A percentile compares a stretch with the other conserved stretches of the same genome.
Conservation (phyloP, 176 grass and related monocot species). For the Aegilops sharonensis region DNA sequence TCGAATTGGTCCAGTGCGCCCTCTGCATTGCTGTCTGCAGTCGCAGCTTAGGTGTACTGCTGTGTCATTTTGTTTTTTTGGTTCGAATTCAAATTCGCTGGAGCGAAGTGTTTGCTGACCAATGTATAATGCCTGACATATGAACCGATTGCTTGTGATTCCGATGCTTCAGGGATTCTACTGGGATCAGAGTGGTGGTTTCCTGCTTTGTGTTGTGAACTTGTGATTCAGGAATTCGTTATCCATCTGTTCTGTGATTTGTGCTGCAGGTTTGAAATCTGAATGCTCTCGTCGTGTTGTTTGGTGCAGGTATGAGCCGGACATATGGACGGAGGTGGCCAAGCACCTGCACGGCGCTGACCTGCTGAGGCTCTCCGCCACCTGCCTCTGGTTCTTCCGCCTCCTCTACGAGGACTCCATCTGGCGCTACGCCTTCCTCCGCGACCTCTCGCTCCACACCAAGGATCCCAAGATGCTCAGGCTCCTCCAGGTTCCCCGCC, state of each 20-base stretch:
- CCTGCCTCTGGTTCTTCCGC: conserved; percentile 66
- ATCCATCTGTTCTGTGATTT: background rate
- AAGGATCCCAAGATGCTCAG: background rate
- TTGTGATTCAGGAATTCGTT: background rate
- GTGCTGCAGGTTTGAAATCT: conserved; percentile 1
- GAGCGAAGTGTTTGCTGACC: background rate
- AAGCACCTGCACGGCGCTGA: conserved; percentile 72
- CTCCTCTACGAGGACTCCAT: conserved; percentile 70
- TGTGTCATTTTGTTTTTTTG: background rate
- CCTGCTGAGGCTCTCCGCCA: conserved; percentile 54
- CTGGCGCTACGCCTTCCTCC: conserved; percentile 79
- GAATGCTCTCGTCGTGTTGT: background rate
- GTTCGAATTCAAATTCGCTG: background rate
- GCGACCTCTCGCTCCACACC: conserved; percentile 55
- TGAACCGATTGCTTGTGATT: background rate
- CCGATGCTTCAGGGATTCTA: background rate
- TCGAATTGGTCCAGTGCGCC: background rate
- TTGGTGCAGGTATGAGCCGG: conserved; percentile 63
- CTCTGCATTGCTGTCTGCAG: background rate
- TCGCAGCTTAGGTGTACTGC: background rate
- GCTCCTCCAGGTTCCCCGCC: conserved; percentile 2
- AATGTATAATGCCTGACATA: background rate
- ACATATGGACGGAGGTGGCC: conserved; percentile 92
- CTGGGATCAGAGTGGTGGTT: background rate
- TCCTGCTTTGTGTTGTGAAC: background rate